Evolutionary conservation across 768 basidiomycete species (phyloP).

Genomic region (Lactarius quietus): DNA sequence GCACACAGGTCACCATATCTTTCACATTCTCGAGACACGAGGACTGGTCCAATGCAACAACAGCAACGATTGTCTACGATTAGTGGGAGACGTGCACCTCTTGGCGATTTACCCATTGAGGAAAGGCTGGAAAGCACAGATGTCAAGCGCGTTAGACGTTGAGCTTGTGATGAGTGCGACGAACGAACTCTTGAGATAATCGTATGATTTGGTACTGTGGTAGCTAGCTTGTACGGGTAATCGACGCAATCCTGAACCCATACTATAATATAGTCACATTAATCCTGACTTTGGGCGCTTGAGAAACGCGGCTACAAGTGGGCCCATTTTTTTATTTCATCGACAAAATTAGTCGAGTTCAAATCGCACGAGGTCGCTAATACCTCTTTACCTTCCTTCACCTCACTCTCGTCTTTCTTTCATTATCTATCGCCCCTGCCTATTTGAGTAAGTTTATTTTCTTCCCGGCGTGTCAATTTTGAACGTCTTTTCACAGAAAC

Average conservation of each 20-base stretch:
- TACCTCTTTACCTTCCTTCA: background rate
- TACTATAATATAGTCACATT: no score
- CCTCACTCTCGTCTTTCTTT: constrained; percentile 8
- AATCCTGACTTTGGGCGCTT: background rate
- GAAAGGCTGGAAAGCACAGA: constrained; percentile 18
- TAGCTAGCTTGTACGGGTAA: background rate
- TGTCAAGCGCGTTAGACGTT: constrained; percentile 24
- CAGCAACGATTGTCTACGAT: constrained; percentile 1
- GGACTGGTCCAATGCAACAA: constrained; percentile 16
- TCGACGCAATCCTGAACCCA: background rate
- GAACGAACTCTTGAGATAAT: background rate
- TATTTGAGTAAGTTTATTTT: background rate
- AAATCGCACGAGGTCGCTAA: background rate
- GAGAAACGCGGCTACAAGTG: constrained; percentile 9
- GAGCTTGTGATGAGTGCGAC: background rate
- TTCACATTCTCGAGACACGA: background rate
- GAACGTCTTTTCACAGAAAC: background rate
- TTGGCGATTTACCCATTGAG: constrained; percentile 15
- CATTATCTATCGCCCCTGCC: background rate
- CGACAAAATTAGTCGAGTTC: background rate
- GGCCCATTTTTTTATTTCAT: constrained; percentile 21
- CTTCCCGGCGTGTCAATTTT: background rate
- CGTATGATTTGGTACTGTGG: background rate
- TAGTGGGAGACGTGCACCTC: constrained; percentile 10
- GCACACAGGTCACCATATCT: constrained; percentile 5